phyloP scores from a whole-genome alignment of 2,329 filamentous ascomycete genomes.

The Tolypocladium nubicola region DNA sequence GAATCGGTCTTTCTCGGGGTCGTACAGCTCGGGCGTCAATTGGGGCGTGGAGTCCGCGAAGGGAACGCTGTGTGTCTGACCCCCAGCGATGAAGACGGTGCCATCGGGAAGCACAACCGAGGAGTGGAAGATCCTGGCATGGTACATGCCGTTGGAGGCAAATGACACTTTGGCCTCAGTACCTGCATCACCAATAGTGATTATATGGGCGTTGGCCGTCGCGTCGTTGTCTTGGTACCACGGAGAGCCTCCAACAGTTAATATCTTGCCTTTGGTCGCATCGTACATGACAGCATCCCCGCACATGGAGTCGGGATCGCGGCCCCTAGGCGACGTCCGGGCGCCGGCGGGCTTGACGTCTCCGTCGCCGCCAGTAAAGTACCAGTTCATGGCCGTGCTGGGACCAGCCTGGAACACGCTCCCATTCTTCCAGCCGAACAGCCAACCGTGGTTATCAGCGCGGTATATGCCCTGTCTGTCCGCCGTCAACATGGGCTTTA shows the following conservation, averaged over 20 bases:
- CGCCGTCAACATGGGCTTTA: constrained; percentile 39
- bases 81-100: background rate
- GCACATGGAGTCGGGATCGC: background rate
- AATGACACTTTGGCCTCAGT: background rate
- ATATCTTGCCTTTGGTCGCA: background rate
- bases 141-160: background rate
- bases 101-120: background rate
- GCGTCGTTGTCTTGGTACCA: background rate
- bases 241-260: background rate
- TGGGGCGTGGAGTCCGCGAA: background rate
- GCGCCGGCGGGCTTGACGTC: background rate
- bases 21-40: background rate
- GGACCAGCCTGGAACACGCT: constrained; percentile 46
- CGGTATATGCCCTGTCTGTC: constrained; percentile 37
- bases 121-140: background rate
- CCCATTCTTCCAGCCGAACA: constrained; percentile 32
- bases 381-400: constrained; percentile 14
- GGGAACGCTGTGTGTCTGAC: background rate
- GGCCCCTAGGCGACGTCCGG: background rate
- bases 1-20: background rate
- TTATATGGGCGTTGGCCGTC: background rate
- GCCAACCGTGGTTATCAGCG: constrained; percentile 18
- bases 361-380: background rate
- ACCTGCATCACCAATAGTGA: background rate
- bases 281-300: background rate